Conservation (phyloP, 2,329 filamentous ascomycete species). For the Paramyrothecium sp. region DNA sequence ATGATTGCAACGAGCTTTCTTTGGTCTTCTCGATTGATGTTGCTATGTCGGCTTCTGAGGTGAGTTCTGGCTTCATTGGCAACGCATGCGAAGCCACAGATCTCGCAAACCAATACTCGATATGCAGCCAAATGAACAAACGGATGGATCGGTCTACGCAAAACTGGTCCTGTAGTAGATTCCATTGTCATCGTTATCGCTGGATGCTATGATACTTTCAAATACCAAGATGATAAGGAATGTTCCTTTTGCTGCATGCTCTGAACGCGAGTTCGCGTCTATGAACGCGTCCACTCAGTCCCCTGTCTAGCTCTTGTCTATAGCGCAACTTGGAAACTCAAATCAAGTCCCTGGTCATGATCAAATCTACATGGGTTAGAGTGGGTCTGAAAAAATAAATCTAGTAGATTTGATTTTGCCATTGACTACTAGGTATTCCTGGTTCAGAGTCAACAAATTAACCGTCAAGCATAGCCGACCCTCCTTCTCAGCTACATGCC, state of each 20-base stretch:
- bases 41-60: background rate
- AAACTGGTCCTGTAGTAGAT: background rate
- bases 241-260: background rate
- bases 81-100: background rate
- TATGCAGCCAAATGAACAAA: background rate
- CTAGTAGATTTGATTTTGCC: background rate
- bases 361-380: background rate
- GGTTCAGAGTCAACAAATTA: too few species aligned
- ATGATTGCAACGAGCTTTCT: background rate
- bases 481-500: too few species aligned
- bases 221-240: background rate
- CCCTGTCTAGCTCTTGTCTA: background rate
- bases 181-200: background rate
- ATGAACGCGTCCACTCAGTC: background rate
- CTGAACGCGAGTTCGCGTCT: background rate
- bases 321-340: background rate
- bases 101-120: background rate
- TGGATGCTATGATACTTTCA: background rate
- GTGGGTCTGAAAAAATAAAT: background rate
- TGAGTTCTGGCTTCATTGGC: background rate
- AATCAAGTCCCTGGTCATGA: background rate
- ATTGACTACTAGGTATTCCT: too few species aligned
- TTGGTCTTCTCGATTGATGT: background rate
- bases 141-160: background rate
- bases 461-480: too few species aligned